Conservation (phyloP, 768 basidiomycete genomes). For the Collybia mongolica region DNA sequence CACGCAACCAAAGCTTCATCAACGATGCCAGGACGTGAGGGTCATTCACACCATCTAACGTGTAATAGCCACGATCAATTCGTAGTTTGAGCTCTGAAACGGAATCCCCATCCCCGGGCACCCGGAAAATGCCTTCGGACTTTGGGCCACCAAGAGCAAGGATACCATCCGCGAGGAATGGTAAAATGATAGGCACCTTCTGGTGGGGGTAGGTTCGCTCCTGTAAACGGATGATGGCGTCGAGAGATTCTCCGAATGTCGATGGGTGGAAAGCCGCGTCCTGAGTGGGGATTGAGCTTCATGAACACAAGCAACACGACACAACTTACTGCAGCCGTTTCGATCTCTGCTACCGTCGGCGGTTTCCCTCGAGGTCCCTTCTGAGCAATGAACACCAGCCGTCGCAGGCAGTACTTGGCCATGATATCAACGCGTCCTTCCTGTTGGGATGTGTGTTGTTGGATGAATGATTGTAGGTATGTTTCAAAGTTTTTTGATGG, state of each 20-base stretch:
- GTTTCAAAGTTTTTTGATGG: slow-evolving; percentile 92
- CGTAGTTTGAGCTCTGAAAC: slow-evolving; percentile 87
- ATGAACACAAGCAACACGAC: slow-evolving; percentile 1
- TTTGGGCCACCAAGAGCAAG: slow-evolving; percentile 84
- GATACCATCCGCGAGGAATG: slow-evolving; percentile 91
- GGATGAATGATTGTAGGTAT: slow-evolving; percentile 79
- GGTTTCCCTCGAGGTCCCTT: slow-evolving; percentile 88
- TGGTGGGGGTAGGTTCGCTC: slow-evolving; percentile 82
- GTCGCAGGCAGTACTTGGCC: slow-evolving; percentile 87
- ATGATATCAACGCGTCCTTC: slow-evolving; percentile 86
- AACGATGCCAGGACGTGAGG: slow-evolving; percentile 88
- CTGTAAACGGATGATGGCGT: slow-evolving; percentile 81
- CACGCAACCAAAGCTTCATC: slow-evolving; percentile 91
- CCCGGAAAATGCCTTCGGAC: slow-evolving; percentile 89
- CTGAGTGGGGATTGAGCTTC: slow-evolving; percentile 29
- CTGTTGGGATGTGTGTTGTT: slow-evolving; percentile 60
- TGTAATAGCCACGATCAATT: slow-evolving; percentile 90
- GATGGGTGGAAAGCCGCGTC: slow-evolving; percentile 95
- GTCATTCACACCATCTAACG: slow-evolving; percentile 85
- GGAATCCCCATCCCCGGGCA: slow-evolving; percentile 87
- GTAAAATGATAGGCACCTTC: slow-evolving; percentile 89
- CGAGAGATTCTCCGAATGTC: slow-evolving; percentile 89
- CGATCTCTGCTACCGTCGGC: slow-evolving; percentile 81
- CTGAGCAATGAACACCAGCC: slow-evolving; percentile 69
- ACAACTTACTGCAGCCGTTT: slow-evolving; percentile 75